Conservation (phyloP, 345 rosid species). For the Lagerstroemia speciosa region DNA sequence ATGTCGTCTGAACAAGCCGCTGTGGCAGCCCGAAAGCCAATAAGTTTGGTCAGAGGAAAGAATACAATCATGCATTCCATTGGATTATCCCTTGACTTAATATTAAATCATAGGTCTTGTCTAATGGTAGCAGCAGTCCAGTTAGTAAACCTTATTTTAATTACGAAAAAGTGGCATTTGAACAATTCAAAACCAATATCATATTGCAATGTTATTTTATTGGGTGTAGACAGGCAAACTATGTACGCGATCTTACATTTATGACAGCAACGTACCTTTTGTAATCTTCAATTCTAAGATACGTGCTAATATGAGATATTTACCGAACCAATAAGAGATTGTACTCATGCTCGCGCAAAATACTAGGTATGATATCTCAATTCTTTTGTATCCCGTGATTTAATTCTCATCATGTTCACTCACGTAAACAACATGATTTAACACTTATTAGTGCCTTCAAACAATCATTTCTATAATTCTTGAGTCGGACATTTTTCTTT, state of each 20-base stretch:
- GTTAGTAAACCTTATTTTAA: neutral
- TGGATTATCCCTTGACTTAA: constrained; percentile 7
- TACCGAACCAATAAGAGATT: no score
- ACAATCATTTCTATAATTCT: no score
- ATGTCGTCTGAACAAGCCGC: constrained; percentile 1
- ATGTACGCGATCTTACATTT: neutral
- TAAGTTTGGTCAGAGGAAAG: neutral
- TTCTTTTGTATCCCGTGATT: no score
- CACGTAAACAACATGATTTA: no score
- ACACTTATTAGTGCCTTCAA: no score
- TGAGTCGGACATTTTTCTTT: no score
- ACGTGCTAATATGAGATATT: neutral
- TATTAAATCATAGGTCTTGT: neutral
- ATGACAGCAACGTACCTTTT: constrained; percentile 27
- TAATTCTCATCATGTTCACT: no score
- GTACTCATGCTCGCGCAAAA: no score
- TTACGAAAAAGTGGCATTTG: neutral
- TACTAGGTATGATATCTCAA: no score
- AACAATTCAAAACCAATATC: neutral
- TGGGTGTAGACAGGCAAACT: neutral
- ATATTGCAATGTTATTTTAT: neutral
- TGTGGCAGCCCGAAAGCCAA: neutral
- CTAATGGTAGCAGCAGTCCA: neutral
- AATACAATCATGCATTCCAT: constrained; percentile 4
- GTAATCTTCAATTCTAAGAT: constrained; percentile 4